These are phyloP conservation scores for Sporisorium graminicola DNA, from an alignment of 1,284 basidiomycete species.

Conservation along the genomic window DNA sequence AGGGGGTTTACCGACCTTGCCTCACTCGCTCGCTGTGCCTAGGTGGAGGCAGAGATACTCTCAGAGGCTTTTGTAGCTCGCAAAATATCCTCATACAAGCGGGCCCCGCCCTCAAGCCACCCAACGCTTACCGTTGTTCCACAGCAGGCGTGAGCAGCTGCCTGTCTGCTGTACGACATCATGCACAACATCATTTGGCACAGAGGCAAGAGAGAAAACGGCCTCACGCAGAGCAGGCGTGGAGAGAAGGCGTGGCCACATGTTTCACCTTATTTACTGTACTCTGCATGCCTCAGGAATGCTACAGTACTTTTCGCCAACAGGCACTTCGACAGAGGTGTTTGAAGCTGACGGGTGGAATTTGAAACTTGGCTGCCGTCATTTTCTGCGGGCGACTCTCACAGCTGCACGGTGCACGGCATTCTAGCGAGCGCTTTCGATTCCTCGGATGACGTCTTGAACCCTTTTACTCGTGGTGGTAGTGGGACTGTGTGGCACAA, in stretches of 20 bases:
- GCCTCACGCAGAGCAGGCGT: background rate
- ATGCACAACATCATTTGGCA: background rate
- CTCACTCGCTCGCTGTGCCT: too few species aligned
- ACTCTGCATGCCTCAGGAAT: slow-evolving; percentile 13
- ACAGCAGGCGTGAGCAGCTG: background rate
- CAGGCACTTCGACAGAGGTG: slow-evolving; percentile 10
- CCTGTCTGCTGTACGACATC: background rate
- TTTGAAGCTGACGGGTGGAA: background rate
- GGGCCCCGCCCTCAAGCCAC: too few species aligned
- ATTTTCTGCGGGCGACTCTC: slow-evolving; percentile 1
- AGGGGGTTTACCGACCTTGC: slow-evolving; percentile 4
- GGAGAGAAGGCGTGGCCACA: background rate
- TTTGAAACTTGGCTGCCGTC: slow-evolving; percentile 23
- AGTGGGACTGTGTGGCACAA: background rate
- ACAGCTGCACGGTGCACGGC: background rate
- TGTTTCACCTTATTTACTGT: slow-evolving; percentile 22
- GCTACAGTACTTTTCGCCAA: background rate
- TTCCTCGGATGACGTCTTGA: slow-evolving; percentile 3
- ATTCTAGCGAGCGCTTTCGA: background rate
- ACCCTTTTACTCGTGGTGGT: background rate
- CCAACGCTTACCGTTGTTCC: too few species aligned
- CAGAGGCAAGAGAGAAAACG: background rate
- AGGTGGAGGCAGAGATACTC: too few species aligned
- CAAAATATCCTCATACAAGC: too few species aligned
- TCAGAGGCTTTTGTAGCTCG: too few species aligned